These are phyloP conservation scores for Avicennia marina DNA, from an alignment of 257 asterid genomes.

Conservation along the genomic window DNA sequence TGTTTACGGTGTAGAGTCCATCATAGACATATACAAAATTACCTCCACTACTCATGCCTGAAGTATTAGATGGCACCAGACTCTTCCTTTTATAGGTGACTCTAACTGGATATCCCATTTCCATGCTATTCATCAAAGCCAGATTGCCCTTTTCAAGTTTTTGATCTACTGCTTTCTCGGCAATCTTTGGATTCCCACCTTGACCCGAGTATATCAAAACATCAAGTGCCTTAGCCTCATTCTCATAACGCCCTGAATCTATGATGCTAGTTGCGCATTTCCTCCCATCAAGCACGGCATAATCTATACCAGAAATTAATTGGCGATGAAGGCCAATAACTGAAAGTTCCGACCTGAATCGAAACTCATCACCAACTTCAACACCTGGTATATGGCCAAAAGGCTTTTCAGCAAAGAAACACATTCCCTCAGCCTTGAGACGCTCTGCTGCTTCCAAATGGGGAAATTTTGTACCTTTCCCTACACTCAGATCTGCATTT, in stretches of 20 bases:
- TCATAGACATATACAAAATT: slow-evolving; percentile 44
- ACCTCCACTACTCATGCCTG: slow-evolving; percentile 14
- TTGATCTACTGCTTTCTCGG: slow-evolving; percentile 45
- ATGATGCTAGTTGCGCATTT: slow-evolving; percentile 63
- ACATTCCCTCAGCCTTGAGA: slow-evolving; percentile 19
- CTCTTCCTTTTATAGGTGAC: slow-evolving; percentile 53
- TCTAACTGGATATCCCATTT: slow-evolving; percentile 47
- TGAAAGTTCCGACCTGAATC: slow-evolving; percentile 56
- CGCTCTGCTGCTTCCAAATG: slow-evolving; percentile 11
- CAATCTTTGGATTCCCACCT: slow-evolving; percentile 45
- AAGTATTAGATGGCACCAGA: slow-evolving; percentile 5
- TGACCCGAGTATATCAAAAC: slow-evolving; percentile 63
- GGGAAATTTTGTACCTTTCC: slow-evolving; percentile 1
- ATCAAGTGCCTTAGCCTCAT: slow-evolving; percentile 19
- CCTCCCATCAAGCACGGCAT: slow-evolving; percentile 22
- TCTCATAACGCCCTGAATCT: slow-evolving; percentile 53
- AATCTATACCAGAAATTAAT: slow-evolving; percentile 48
- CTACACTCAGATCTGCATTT: slow-evolving; percentile 20
- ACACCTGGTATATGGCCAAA: slow-evolving; percentile 62
- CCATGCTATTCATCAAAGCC: slow-evolving; percentile 53
- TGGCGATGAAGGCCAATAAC: slow-evolving; percentile 58
- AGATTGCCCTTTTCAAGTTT: slow-evolving; percentile 66
- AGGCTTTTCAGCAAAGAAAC: slow-evolving; percentile 8
- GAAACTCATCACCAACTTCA: slow-evolving; percentile 66
- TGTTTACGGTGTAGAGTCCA: slow-evolving; percentile 53